phyloP scores from a whole-genome alignment of 169 alveolate genomes.

The Eimeria brunetti region DNA sequence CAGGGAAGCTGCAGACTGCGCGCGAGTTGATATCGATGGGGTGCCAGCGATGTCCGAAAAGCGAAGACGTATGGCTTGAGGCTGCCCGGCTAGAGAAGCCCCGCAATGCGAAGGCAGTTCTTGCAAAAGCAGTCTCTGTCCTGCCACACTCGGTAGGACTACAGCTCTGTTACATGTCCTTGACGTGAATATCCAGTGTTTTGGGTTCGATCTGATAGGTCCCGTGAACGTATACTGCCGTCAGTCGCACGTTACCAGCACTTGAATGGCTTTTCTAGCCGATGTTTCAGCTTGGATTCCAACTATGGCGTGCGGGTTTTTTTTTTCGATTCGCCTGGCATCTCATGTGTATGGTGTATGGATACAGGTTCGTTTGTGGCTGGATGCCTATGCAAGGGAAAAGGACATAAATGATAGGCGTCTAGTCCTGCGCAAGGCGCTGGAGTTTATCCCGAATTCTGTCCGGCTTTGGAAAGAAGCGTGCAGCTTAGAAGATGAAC shows the following conservation, averaged over 20 bases:
- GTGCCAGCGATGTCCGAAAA: conserved; percentile 96
- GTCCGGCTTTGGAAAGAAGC: conserved; percentile 99
- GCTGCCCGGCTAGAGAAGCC: conserved; percentile 98
- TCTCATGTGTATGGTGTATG: background rate
- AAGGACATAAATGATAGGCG: conserved; percentile 91
- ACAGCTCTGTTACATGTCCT: background rate
- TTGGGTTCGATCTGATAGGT: too few species aligned
- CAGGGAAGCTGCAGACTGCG: conserved; percentile 95
- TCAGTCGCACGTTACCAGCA: background rate
- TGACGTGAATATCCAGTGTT: background rate
- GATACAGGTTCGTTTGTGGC: conserved; percentile 95
- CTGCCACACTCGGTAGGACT: conserved; percentile 89
- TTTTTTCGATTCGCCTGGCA: background rate
- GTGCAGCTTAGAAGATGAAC: conserved; percentile 95
- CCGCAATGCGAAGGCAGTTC: conserved; percentile 95
- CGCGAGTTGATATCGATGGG: conserved; percentile 97
- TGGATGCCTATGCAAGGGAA: conserved; percentile 97
- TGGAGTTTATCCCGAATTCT: conserved; percentile 97
- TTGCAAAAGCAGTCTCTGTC: conserved; percentile 89
- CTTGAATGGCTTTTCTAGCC: background rate
- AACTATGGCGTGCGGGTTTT: background rate
- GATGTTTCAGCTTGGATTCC: background rate
- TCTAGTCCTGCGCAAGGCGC: conserved; percentile 95
- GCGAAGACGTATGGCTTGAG: conserved; percentile 99
- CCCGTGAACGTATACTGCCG: background rate